Evolutionary conservation across 495 filamentous ascomycete genomes (phyloP), one percentile per base, ranked within the genome.

Genomic region (Neurospora tetraspora): DNA sequence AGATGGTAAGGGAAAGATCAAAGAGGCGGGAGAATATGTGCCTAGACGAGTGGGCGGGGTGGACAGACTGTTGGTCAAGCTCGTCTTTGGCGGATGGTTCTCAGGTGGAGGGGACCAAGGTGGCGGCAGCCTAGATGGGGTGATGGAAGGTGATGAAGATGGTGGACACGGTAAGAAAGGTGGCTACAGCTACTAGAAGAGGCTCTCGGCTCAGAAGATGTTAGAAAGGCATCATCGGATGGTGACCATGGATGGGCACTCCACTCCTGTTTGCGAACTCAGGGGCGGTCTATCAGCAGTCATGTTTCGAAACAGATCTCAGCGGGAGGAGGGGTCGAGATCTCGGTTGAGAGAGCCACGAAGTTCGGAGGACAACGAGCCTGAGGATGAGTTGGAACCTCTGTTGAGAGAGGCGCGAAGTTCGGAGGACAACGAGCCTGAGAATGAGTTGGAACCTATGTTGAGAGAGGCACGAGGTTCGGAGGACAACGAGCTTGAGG

Each of bases 61-160:
- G 53, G 92, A 95, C 83, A 82, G 91, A 73, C 82, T 96, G 78
- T 79, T 96, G 61, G 93, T 96, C 91, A 94, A 94, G 81, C 81
- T 96, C 75, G 93, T 95, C 82, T 93, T 92, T 81, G 83, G 82
- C 69, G 81, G 79, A 42, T 85, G 83, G 83, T 85, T 85, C 27
- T 80, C 74, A 73, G 47, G 71, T 31, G 39, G 77, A 34, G 20
- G 68, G 38, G 18, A 68, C 65, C 16, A 69, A 43, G n/a, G 40
- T 42, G 36, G 59, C 20, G 31, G 31, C 69, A 69, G 43, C 27
- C 27, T 65, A 36, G 53, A 65, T 8, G 53, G 53, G 23, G 31
- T 40, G 53, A 71, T 65, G 72, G 40, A 36, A 40, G 8, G 42
- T 68, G 69, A 39, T 71, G 45, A 61, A 34, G 31, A 23, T 34